Conservation (phyloP, 805 yeast species). For the Saturnispora sanitii region DNA sequence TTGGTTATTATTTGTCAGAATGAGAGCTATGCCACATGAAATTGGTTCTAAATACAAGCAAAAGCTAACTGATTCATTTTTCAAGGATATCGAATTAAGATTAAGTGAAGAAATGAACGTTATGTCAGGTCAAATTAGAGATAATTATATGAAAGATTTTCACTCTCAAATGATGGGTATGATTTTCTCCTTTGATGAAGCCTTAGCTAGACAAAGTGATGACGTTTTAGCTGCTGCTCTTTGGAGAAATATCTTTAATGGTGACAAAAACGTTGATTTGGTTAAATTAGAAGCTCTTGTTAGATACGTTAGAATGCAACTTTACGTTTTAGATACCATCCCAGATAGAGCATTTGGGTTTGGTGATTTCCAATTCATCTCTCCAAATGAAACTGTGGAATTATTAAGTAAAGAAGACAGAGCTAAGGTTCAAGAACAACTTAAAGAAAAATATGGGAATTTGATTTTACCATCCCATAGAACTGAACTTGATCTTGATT, state of each 20-base stretch:
- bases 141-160: slow-evolving; percentile 80
- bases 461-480: slow-evolving; percentile 52
- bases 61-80: slow-evolving; percentile 78
- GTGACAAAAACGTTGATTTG: slow-evolving; percentile 69
- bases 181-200: slow-evolving; percentile 89
- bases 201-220: slow-evolving; percentile 62
- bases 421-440: slow-evolving; percentile 38
- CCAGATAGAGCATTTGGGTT: slow-evolving; percentile 89
- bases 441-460: slow-evolving; percentile 43
- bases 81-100: slow-evolving; percentile 81
- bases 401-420: slow-evolving; percentile 62
- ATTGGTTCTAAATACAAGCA: slow-evolving; percentile 87
- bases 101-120: slow-evolving; percentile 82
- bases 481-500: slow-evolving; percentile 40
- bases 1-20: slow-evolving; percentile 89
- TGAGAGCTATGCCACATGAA: slow-evolving; percentile 92
- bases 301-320: slow-evolving; percentile 82
- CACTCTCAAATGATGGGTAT: slow-evolving; percentile 85
- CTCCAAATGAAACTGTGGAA: slow-evolving; percentile 70
- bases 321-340: slow-evolving; percentile 77
- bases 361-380: slow-evolving; percentile 77
- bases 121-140: slow-evolving; percentile 69
- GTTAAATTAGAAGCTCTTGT: slow-evolving; percentile 80
- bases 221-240: slow-evolving; percentile 66
- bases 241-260: slow-evolving; percentile 89